These are phyloP conservation scores for Hypoxylon sp. DNA, from an alignment of 2,329 filamentous ascomycete genomes.

Conservation along the genomic window DNA sequence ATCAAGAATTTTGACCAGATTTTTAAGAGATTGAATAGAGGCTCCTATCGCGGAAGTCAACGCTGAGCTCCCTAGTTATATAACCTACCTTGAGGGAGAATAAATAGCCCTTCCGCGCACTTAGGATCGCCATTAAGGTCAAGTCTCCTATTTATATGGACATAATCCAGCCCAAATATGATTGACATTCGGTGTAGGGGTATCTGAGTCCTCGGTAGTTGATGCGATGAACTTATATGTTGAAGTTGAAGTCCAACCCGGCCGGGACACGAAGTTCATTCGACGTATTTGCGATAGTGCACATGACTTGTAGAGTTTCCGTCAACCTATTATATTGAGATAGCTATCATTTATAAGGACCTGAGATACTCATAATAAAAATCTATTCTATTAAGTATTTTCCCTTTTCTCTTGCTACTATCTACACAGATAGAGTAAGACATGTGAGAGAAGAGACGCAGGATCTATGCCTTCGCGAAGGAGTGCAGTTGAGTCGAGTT, in stretches of 20 bases:
- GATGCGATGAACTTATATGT: not conserved
- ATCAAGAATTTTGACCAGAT: not conserved
- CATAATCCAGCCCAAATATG: not conserved
- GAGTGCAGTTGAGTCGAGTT: not conserved
- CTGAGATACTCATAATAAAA: not conserved
- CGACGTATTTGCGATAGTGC: not conserved
- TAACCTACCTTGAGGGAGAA: not conserved
- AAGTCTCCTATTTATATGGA: not conserved
- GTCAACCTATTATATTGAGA: not conserved
- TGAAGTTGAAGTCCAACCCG: not conserved
- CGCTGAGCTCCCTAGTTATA: conserved; percentile 18
- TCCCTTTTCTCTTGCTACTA: not conserved
- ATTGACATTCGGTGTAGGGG: not conserved
- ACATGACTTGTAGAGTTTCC: not conserved
- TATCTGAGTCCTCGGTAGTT: not conserved
- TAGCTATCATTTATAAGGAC: not conserved
- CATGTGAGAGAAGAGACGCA: not conserved
- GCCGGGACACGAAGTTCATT: not conserved
- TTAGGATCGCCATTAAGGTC: no score
- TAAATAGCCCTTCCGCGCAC: not conserved
- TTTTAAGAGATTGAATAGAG: not conserved
- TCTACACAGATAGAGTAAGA: not conserved
- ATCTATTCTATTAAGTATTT: not conserved
- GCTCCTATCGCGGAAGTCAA: conserved; percentile 4
- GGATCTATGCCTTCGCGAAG: not conserved